phyloP scores from a whole-genome alignment of 2,329 filamentous ascomycete genomes.

The Acarospora socialis region DNA sequence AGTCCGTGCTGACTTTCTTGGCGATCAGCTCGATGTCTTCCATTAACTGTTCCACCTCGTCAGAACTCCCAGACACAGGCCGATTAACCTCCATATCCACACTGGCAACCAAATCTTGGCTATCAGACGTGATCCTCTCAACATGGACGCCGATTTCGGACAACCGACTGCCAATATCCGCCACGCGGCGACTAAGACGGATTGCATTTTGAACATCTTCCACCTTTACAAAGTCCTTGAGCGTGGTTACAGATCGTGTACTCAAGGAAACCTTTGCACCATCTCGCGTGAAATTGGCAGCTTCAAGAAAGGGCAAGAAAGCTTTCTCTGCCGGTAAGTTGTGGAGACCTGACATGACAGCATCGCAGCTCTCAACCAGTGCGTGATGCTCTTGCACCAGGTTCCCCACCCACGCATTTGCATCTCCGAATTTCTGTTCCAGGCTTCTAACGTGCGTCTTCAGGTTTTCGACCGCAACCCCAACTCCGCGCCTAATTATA shows the following conservation, averaged over 20 bases:
- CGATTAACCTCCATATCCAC: too few relatives aligned
- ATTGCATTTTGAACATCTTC: constrained; percentile 60
- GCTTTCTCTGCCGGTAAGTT: constrained; percentile 30
- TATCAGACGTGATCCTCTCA: constrained; percentile 45
- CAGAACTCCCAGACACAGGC: too few relatives aligned
- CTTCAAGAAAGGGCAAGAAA: constrained; percentile 24
- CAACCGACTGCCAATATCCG: constrained; percentile 45
- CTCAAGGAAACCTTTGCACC: too few relatives aligned
- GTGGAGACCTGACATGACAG: constrained; percentile 23
- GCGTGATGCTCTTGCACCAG: constrained; percentile 29
- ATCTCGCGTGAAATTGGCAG: too few relatives aligned
- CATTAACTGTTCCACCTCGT: constrained; percentile 54
- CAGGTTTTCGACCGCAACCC: constrained; percentile 69
- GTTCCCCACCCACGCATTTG: constrained; percentile 31
- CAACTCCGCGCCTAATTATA: constrained; percentile 63
- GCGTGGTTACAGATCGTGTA: constrained; percentile 30
- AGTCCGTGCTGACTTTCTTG: constrained; percentile 77
- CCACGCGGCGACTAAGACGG: too few relatives aligned
- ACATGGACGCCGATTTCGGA: constrained; percentile 47
- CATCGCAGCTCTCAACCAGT: constrained; percentile 30
- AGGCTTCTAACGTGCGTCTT: constrained; percentile 33
- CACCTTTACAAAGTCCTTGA: constrained; percentile 64
- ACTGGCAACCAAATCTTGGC: constrained; percentile 23
- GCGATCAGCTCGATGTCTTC: constrained; percentile 76
- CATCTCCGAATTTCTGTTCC: constrained; percentile 31